Percentiles rank a stretch among this genome's conserved stretches.
Evolutionary conservation across 129 eudicot genomes (phyloP).

Genomic region (Rutidosis leptorrhynchoides): DNA sequence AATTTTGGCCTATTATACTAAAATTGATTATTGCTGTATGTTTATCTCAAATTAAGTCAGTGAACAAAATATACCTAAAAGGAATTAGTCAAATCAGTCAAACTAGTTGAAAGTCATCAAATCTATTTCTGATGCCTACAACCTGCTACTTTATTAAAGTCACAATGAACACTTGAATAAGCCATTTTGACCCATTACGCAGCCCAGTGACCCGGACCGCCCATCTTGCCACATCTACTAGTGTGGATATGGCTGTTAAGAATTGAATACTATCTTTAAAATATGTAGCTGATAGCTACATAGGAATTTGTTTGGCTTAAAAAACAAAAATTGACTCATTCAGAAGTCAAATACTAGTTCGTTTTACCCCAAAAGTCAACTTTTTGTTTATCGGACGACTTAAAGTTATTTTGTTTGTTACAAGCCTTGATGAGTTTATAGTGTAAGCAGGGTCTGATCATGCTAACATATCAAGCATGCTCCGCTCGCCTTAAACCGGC

Average conservation of each 20-base stretch:
- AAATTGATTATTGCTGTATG: background rate
- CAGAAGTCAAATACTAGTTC: background rate
- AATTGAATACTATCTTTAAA: background rate
- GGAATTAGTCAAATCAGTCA: background rate
- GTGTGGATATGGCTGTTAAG: background rate
- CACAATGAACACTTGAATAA: too few species aligned
- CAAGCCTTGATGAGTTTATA: background rate
- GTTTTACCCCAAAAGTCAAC: background rate
- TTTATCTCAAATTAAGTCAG: background rate
- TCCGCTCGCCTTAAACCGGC: slow-evolving; percentile 56
- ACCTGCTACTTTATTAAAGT: too few species aligned
- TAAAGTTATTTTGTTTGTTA: background rate
- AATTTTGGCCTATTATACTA: background rate
- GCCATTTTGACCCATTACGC: background rate
- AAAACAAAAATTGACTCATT: background rate
- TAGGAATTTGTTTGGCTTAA: background rate
- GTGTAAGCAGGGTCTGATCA: slow-evolving; percentile 55
- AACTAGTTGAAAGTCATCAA: background rate
- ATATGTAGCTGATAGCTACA: background rate
- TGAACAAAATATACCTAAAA: background rate
- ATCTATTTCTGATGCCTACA: too few species aligned
- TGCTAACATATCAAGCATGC: slow-evolving; percentile 64
- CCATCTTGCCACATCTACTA: background rate
- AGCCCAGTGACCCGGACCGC: background rate
- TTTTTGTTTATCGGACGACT: background rate